Evolutionary conservation across 306 rosid genomes (phyloP), one percentile per base, ranked within the genome.

Genomic region (Clitoria ternatea): DNA sequence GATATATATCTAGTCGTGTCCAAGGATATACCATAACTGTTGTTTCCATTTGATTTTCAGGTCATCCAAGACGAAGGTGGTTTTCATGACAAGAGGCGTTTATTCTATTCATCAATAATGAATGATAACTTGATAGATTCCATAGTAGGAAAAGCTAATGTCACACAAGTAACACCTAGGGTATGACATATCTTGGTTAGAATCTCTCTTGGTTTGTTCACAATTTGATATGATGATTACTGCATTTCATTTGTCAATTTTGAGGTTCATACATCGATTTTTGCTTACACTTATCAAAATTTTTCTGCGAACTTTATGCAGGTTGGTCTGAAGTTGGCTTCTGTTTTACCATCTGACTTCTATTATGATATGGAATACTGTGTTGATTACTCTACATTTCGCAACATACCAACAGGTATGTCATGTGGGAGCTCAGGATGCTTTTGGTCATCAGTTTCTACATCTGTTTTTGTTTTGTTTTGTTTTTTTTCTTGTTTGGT

Each of bases 331-430:
- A 88, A 80, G 73, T 69, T 65, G 43, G 84, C 76, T 72, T 81
- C 87, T 62, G 43, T 79, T 79, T 69, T 54, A 37, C 80, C 87
- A 17, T 70, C 77, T 61, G 89, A 88, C 78, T 90, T 85, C 47
- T 93, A 85, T 79, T 93, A 84, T 79, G 96, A 93, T 69, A 93
- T 90, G 98, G 98, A 90, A 76, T 93, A 93, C 70, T 86, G 96
- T 22, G 88, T 93, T 57, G 96, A 93, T 7, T 93, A 93, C 79
- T 90, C 98, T 37, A 87, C 98, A 52, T 93, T 93, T 79, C 92
- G 84, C 45, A 70, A 82, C 59, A 44, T 86, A 42, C 79, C 68
- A 47, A 20, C 75, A 55, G 93, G 98, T 90, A 49, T 72, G 93
- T 61, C 53, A 42, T 79, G 55, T 62, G 79, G 55, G 53, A 61